These are phyloP conservation scores for Diaporthe batatas DNA, from an alignment of 2,329 filamentous ascomycete species.

Conservation along the genomic window DNA sequence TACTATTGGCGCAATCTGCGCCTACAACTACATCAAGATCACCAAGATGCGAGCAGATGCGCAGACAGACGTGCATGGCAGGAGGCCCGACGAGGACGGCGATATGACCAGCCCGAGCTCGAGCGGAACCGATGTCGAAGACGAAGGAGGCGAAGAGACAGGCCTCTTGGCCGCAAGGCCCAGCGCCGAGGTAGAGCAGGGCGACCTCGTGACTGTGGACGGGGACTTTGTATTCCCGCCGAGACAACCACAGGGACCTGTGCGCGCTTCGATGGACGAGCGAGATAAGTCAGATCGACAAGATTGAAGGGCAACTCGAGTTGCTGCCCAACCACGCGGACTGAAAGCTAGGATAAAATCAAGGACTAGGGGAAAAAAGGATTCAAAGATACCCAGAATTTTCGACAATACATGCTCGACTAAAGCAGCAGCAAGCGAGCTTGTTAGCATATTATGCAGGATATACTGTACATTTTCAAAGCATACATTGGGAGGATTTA, in stretches of 20 bases:
- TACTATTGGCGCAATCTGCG: conserved; percentile 86
- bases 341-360: not conserved
- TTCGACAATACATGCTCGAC: conserved; percentile 24
- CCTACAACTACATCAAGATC: conserved; percentile 97
- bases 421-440: conserved; percentile 30
- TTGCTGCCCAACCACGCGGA: not conserved
- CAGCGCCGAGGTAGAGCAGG: conserved; percentile 50
- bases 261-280: conserved; percentile 34
- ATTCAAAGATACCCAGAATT: conserved; percentile 35
- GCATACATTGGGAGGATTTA: conserved; percentile 28
- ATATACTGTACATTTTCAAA: conserved; percentile 36
- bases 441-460: conserved; percentile 32
- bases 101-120: conserved; percentile 51
- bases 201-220: conserved; percentile 55
- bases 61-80: conserved; percentile 62
- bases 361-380: conserved; percentile 16
- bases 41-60: conserved; percentile 88
- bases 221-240: conserved; percentile 57
- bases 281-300: conserved; percentile 41
- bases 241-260: conserved; percentile 40
- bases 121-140: conserved; percentile 56
- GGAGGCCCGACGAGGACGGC: conserved; percentile 52
- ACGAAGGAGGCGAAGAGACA: conserved; percentile 60
- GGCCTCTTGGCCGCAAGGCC: conserved; percentile 59
- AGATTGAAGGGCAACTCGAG: conserved; percentile 33